Evolutionary conservation across 2,329 filamentous ascomycete species (phyloP), one percentile per base, ranked within the genome.

Genomic region (Ceratocystis cacaofunesta): DNA sequence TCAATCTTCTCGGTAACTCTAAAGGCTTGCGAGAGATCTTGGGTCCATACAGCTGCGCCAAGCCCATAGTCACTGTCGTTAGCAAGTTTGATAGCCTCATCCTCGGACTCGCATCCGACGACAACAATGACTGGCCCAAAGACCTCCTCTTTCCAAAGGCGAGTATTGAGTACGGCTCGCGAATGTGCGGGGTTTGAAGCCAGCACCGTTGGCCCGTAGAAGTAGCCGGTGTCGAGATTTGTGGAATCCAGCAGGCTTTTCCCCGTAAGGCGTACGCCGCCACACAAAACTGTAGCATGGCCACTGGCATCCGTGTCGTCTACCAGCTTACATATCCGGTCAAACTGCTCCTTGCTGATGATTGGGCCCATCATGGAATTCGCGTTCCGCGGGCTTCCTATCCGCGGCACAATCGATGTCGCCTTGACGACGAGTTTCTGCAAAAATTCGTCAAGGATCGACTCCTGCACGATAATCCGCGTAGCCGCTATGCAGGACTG

Each of bases 61-160:
- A 85, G 75, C 0, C 83, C 83, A 69, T 81, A 83, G 1, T 76
- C 78, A 1, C 79, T 80, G 68, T 83, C 69, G 55, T 76, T 76
- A 0, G 74, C 73, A 7, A 71, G 70, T 1, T 50, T 58, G 0
- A 76, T 57, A 0, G 73, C 74, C 41, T 76, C 73, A 0, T 70
- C 70, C 25, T 76, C 75, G 0, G 69, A 70, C 10, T 68, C 68
- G 65, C 75, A 75, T 74, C 68, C 78, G 62, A 79, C 78, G 68
- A 87, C 79, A n/a, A 79, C 79, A 0, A 84, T 79, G 2, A 88
- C 84, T 0, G 85, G 84, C 0, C 85, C 84, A 68, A 87, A 87
- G 0, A 86, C 78, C 67, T 87, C 84, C 68, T 86, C 82, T n/a
- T 79, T 78, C 73, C 80, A 81, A 61, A 86, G 78, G 64, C 73